A percentile compares a stretch with the other conserved stretches of the same genome.
These are phyloP conservation scores for Saturnispora saitoi DNA, from an alignment of 805 yeast genomes.

Conservation along the genomic window DNA sequence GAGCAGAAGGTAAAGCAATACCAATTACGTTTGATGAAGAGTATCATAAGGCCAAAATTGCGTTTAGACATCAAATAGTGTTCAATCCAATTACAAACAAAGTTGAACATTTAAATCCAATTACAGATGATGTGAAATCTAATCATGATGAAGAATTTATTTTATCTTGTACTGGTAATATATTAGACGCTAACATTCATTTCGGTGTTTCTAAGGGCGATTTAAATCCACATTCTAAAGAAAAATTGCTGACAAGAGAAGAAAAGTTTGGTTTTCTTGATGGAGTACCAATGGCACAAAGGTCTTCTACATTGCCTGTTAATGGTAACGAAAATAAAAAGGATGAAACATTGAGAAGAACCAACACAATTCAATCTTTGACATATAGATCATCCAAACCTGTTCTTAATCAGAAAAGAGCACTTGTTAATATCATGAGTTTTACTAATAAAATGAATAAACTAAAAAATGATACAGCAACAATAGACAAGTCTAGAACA, in stretches of 20 bases:
- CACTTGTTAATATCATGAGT: background rate
- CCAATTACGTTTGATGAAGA: constrained; percentile 55
- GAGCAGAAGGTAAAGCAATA: constrained; percentile 52
- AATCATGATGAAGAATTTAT: constrained; percentile 21
- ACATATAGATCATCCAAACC: constrained; percentile 6
- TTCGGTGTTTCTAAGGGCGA: constrained; percentile 52
- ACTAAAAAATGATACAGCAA: background rate
- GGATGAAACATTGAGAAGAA: background rate
- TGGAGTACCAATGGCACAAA: constrained; percentile 1
- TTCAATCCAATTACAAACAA: constrained; percentile 50
- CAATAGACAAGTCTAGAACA: background rate
- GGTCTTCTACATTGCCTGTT: constrained; percentile 7
- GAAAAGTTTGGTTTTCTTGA: constrained; percentile 20
- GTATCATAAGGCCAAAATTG: constrained; percentile 57
- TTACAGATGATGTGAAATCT: constrained; percentile 35
- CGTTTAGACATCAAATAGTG: constrained; percentile 81
- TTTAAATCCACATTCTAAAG: constrained; percentile 55
- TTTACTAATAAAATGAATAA: constrained; percentile 3
- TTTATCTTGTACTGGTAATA: constrained; percentile 37
- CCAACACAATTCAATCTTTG: constrained; percentile 1
- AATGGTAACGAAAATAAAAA: background rate
- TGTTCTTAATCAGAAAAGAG: background rate
- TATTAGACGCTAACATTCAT: constrained; percentile 41
- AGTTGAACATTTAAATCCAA: constrained; percentile 51
- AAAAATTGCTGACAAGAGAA: constrained; percentile 40